Evolutionary conservation across 139 green algal species (phyloP).

Genomic region (Mychonastes homosphaera): DNA sequence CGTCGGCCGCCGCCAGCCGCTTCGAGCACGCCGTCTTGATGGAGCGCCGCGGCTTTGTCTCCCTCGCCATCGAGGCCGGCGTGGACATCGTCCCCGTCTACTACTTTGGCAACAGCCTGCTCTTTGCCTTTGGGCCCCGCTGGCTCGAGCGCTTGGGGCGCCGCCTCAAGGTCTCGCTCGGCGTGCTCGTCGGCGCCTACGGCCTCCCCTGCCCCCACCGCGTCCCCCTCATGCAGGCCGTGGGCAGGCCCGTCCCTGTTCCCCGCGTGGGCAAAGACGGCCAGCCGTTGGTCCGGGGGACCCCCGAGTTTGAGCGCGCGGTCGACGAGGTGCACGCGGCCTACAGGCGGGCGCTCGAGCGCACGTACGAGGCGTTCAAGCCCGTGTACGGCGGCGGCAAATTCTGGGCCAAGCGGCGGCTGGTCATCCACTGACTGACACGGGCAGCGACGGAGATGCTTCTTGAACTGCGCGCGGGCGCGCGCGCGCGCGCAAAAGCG

Average conservation of each 20-base stretch:
- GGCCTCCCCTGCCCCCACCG: constrained; percentile 16
- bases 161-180: constrained; percentile 14
- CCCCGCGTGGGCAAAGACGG: neutral
- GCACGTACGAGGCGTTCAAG: constrained; percentile 14
- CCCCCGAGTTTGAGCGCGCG: constrained; percentile 11
- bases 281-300: neutral
- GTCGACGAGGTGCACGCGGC: constrained; percentile 17
- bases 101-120: neutral
- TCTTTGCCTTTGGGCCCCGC: constrained; percentile 11
- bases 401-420: constrained; percentile 13
- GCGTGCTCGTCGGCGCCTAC: constrained; percentile 19
- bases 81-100: constrained; percentile 21
- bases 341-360: constrained; percentile 10
- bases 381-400: constrained; percentile 12
- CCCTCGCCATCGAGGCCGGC: constrained; percentile 19
- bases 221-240: constrained; percentile 19
- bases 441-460: too few relatives aligned
- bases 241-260: constrained; percentile 18
- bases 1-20: too few relatives aligned
- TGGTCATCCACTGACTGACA: constrained; percentile 23
- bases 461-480: too few relatives aligned
- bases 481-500: too few relatives aligned
- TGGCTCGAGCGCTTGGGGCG: constrained; percentile 12
- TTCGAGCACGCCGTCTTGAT: constrained; percentile 2
- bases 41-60: constrained; percentile 23